Conservation (phyloP, 495 filamentous ascomycete species). For the Penicillium longicatenatum region DNA sequence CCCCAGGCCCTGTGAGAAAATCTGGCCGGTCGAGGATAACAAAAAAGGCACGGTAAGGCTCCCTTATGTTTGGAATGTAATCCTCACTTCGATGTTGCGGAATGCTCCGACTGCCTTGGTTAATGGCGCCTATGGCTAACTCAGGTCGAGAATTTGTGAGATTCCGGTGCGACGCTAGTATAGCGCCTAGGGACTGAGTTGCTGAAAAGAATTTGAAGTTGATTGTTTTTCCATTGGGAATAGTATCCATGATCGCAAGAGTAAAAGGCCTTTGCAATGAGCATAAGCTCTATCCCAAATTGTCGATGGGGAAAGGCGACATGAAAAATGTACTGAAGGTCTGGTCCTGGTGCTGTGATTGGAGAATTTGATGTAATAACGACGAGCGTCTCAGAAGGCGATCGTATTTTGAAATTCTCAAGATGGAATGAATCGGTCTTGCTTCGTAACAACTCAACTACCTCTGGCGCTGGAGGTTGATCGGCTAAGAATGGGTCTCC, state of each 20-base stretch:
- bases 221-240: neutral
- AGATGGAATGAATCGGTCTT: neutral
- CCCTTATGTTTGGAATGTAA: neutral
- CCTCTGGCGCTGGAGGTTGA: neutral
- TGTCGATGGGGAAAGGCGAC: neutral
- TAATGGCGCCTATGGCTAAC: neutral
- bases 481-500: neutral
- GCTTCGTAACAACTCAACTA: neutral
- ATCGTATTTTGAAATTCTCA: neutral
- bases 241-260: neutral
- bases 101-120: neutral
- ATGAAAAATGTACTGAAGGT: neutral
- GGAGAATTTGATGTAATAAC: neutral
- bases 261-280: neutral
- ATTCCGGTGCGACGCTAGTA: neutral
- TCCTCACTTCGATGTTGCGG: neutral
- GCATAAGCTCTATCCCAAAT: neutral
- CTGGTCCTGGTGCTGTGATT: neutral
- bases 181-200: neutral
- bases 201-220: neutral
- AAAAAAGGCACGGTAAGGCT: neutral
- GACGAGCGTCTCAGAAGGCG: neutral
- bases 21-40: neutral
- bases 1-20: neutral
- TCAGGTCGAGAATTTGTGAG: neutral